Evolutionary conservation across 768 basidiomycete species (phyloP), one percentile per base, ranked within the genome.

Genomic region (Boletus fagicola): DNA sequence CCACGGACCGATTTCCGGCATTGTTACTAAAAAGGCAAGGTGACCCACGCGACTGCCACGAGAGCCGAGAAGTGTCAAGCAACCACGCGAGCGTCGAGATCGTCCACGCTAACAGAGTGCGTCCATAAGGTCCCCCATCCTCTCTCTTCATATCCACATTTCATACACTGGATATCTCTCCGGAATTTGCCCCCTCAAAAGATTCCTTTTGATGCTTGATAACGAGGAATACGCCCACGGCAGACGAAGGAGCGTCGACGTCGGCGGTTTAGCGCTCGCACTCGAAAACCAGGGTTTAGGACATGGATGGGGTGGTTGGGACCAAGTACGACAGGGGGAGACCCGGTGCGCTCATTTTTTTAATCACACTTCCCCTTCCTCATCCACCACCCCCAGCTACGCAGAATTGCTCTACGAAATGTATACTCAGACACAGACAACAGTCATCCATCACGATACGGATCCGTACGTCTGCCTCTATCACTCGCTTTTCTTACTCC

Each of bases 381-480:
- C 36, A 69, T 59, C 49, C 53, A 28, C 57, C 43, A 16, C 38
- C 59, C 59, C 80, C 39, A 82, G 81, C 65, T 88, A 88, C 66
- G 94, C 94, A 1, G 94, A 95, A 69, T 72, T 93, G 53, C 76
- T 95, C 50, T 85, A 83, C 68, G 88, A 90, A 56, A 92, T 96
- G 87, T 90, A 87, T 66, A 84, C 79, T 48, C 86, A 94, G 65
- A 92, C 92, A 0, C 76, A 85, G 59, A 80, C 83, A 38, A 84
- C 88, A 36, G 88, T 94, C 56, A 84, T 82, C 62, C 81, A 83
- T 57, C 78, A 63, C 43, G 63, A 60, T 48, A 69, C 57, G 1
- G 68, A 74, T 59, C 46, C 59, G 68, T 75, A 60, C 44, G 65
- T 40, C 42, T 31, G 1, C 42, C 33, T 53, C 28, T 13, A 31